Evolutionary conservation across 2,329 filamentous ascomycete species (phyloP).

Genomic region (Capronia americana): DNA sequence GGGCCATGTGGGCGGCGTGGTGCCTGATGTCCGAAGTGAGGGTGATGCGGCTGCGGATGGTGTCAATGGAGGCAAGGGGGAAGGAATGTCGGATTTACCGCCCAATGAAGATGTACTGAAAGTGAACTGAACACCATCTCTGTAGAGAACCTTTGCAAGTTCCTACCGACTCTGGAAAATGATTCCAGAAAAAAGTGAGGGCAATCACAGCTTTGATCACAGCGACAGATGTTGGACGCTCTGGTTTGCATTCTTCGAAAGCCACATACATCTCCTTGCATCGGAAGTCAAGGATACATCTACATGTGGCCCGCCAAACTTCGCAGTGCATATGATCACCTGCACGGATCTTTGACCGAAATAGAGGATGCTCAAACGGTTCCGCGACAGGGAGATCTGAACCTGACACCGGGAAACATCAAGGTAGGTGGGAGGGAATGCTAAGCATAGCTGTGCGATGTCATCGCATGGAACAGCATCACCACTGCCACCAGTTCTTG

Average conservation of each 20-base stretch:
- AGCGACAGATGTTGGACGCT: not conserved
- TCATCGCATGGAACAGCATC: not conserved
- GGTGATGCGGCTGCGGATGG: conserved; percentile 7
- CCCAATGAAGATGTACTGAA: conserved; percentile 30
- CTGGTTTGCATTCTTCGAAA: not conserved
- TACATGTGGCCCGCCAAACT: not conserved
- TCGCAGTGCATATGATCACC: not conserved
- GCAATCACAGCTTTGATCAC: not conserved
- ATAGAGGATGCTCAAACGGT: not conserved
- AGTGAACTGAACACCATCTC: conserved; percentile 22
- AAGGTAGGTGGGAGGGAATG: not conserved
- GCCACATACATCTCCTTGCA: not conserved
- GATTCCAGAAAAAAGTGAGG: not conserved
- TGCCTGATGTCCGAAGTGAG: conserved; percentile 15
- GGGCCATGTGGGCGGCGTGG: conserved; percentile 19
- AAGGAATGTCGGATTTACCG: conserved; percentile 21
- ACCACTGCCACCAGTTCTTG: no score
- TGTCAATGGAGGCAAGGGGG: conserved; percentile 9
- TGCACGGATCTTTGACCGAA: not conserved
- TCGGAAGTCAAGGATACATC: not conserved
- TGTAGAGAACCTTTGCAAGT: not conserved
- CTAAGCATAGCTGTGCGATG: not conserved
- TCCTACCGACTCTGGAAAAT: not conserved
- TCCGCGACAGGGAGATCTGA: not conserved
- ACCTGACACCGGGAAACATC: not conserved